Percentiles rank a stretch among this genome's conserved stretches.
Evolutionary conservation across 2,329 filamentous ascomycete species (phyloP).

Genomic region (Hymenoscyphus albidus): DNA sequence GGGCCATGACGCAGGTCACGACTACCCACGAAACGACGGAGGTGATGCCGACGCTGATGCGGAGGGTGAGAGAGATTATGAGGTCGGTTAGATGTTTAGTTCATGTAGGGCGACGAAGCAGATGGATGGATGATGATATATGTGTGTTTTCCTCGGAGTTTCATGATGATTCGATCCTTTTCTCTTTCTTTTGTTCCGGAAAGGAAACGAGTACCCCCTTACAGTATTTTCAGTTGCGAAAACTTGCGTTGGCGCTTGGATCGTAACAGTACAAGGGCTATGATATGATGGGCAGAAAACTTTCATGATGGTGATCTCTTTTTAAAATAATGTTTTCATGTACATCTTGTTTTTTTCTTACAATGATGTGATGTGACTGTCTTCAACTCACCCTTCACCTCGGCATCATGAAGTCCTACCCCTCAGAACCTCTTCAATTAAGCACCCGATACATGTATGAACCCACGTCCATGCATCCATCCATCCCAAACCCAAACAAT

Average conservation of each 20-base stretch:
- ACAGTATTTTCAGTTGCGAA: conserved; percentile 1
- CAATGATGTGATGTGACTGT: background rate
- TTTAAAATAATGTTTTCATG: background rate
- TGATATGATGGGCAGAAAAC: background rate
- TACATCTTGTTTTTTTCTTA: background rate
- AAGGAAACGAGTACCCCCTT: conserved; percentile 1
- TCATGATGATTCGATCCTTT: too few relatives aligned
- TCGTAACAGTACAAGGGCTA: conserved; percentile 10
- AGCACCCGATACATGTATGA: too few relatives aligned
- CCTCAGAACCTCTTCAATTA: too few relatives aligned
- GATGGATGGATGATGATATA: background rate
- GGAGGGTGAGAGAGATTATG: conserved; percentile 43
- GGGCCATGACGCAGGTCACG: conserved; percentile 37
- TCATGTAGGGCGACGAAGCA: background rate
- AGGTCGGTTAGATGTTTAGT: conserved; percentile 32
- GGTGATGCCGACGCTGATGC: conserved; percentile 43
- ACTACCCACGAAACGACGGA: conserved; percentile 39
- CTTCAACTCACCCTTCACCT: too few relatives aligned
- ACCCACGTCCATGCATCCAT: too few relatives aligned
- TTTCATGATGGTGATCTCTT: background rate
- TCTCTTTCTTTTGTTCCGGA: background rate
- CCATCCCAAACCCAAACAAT: too few relatives aligned
- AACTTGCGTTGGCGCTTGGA: conserved; percentile 11
- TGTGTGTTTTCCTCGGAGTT: conserved; percentile 1
- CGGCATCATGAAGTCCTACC: too few relatives aligned